Conservation (phyloP, 2,329 filamentous ascomycete species). For the Proliferodiscus dingleyae region DNA sequence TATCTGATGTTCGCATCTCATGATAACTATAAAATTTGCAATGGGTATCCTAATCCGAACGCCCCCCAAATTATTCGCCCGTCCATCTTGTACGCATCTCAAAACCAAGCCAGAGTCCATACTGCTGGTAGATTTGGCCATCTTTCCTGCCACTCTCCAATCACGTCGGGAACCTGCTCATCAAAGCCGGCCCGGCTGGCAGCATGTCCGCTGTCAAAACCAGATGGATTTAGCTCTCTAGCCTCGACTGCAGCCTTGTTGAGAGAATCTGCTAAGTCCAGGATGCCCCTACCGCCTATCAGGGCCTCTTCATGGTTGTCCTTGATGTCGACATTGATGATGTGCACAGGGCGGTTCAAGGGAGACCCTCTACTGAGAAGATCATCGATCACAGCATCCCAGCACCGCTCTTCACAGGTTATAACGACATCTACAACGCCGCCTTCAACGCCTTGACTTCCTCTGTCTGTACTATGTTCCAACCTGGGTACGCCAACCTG, state of each 20-base stretch:
- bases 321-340: conserved; percentile 97
- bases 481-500: conserved; percentile 77
- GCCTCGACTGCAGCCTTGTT: conserved; percentile 79
- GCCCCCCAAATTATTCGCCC: no score
- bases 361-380: conserved; percentile 78
- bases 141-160: conserved; percentile 89
- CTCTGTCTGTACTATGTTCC: conserved; percentile 70
- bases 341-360: conserved; percentile 88
- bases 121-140: conserved; percentile 88
- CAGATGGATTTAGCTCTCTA: conserved; percentile 54
- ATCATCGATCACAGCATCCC: conserved; percentile 96
- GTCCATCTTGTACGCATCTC: conserved; percentile 27
- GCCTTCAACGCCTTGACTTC: conserved; percentile 75
- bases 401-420: conserved; percentile 95
- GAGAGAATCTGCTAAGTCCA: conserved; percentile 81
- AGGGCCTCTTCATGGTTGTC: conserved; percentile 97
- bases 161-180: conserved; percentile 84
- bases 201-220: conserved; percentile 66
- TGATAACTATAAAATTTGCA: conserved; percentile 9
- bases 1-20: background rate
- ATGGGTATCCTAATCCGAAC: conserved; percentile 23
- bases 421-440: conserved; percentile 92
- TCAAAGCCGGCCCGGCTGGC: conserved; percentile 75
- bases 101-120: conserved; percentile 97
- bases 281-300: conserved; percentile 82